These are phyloP conservation scores for Microascus cirrosus DNA, from an alignment of 2,329 filamentous ascomycete species.

Conservation along the genomic window DNA sequence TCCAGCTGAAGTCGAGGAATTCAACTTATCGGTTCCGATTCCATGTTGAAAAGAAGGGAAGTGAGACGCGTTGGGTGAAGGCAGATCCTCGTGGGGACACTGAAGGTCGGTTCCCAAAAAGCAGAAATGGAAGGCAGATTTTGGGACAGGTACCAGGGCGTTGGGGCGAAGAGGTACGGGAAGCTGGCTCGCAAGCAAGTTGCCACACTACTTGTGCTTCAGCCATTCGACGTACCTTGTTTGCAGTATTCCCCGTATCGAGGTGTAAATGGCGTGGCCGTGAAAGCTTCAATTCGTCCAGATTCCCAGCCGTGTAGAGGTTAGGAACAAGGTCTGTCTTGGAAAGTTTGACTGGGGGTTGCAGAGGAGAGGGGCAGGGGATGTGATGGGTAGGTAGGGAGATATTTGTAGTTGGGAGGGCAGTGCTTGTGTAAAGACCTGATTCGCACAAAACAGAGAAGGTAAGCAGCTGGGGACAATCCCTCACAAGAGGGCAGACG, in stretches of 20 bases:
- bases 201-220: too few relatives aligned
- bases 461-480: background rate
- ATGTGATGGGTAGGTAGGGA: background rate
- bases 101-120: too few relatives aligned
- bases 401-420: background rate
- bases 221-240: background rate
- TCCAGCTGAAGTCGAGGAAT: too few relatives aligned
- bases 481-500: background rate
- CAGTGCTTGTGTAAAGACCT: background rate
- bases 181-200: too few relatives aligned
- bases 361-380: background rate
- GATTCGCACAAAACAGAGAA: background rate
- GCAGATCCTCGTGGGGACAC: too few relatives aligned
- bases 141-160: background rate
- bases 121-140: background rate
- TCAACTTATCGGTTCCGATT: too few relatives aligned
- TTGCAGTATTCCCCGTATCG: background rate
- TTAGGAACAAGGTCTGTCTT: background rate
- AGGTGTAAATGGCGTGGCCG: background rate
- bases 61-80: background rate
- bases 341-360: background rate
- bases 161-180: background rate
- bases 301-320: background rate
- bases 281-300: background rate
- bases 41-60: background rate